These are phyloP conservation scores for Arthrobotrys musiformis DNA, from an alignment of 2,329 filamentous ascomycete genomes.

Conservation along the genomic window DNA sequence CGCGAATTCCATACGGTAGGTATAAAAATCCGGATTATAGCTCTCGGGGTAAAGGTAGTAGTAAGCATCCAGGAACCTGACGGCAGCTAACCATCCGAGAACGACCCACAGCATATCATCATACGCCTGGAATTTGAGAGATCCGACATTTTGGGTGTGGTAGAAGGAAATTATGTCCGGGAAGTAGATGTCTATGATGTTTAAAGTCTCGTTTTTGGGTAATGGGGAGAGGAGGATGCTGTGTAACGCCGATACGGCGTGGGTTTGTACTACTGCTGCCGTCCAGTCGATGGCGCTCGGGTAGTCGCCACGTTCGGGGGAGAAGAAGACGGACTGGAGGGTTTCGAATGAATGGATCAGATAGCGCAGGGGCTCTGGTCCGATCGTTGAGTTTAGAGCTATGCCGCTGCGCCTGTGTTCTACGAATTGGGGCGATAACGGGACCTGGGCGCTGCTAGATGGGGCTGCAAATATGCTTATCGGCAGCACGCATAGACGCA, in stretches of 20 bases:
- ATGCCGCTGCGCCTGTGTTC: conserved; percentile 38
- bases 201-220: conserved; percentile 64
- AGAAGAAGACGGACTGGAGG: conserved; percentile 82
- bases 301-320: conserved; percentile 82
- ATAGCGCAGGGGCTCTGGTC: conserved; percentile 36
- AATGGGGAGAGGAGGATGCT: conserved; percentile 69
- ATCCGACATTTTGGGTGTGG: conserved; percentile 83
- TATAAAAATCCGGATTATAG: conserved; percentile 39
- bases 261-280: conserved; percentile 81
- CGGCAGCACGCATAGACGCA: conserved; percentile 17
- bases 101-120: conserved; percentile 98
- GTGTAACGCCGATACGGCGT: conserved; percentile 77
- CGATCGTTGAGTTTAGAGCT: conserved; percentile 31
- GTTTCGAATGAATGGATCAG: conserved; percentile 69
- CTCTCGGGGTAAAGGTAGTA: conserved; percentile 29
- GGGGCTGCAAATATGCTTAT: conserved; percentile 1
- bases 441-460: conserved; percentile 14
- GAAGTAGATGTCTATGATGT: conserved; percentile 85
- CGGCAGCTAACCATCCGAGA: conserved; percentile 85
- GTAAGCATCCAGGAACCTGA: conserved; percentile 72
- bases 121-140: conserved; percentile 80
- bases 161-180: conserved; percentile 80
- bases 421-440: neutral
- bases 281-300: conserved; percentile 93
- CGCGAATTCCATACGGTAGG: conserved; percentile 79